Evolutionary conservation across 129 eudicot genomes (phyloP).

Genomic region (Kitagawia praeruptora): DNA sequence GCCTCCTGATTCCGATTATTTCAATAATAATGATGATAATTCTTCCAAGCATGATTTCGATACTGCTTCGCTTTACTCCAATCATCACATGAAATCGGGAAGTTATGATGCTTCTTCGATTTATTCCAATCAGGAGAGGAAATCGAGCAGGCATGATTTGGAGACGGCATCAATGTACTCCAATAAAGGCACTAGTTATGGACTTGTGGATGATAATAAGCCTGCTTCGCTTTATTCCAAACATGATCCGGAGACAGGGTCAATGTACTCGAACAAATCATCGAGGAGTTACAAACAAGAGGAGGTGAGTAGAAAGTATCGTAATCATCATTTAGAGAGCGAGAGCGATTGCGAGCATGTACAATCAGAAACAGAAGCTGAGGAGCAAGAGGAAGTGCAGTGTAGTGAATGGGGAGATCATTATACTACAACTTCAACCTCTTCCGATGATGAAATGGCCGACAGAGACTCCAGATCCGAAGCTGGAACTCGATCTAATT

Average conservation of each 20-base stretch:
- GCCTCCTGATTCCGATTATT: slow-evolving; percentile 75
- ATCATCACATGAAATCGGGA: slow-evolving; percentile 11
- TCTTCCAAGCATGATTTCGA: slow-evolving; percentile 15
- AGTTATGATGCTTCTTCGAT: slow-evolving; percentile 28
- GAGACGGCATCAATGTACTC: slow-evolving; percentile 29
- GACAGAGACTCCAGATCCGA: slow-evolving; percentile 66
- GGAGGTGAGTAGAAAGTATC: neutral
- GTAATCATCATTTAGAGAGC: slow-evolving; percentile 24
- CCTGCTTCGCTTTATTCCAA: slow-evolving; percentile 33
- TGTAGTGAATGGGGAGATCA: slow-evolving; percentile 97
- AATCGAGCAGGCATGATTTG: neutral
- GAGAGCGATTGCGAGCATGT: slow-evolving; percentile 27
- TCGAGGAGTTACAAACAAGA: no score
- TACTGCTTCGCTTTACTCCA: slow-evolving; percentile 28
- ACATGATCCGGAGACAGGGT: slow-evolving; percentile 4
- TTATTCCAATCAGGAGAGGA: slow-evolving; percentile 25
- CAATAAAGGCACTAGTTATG: neutral
- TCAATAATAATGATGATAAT: slow-evolving; percentile 23
- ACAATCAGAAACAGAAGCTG: slow-evolving; percentile 43
- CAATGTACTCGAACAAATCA: slow-evolving; percentile 22
- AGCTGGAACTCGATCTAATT: slow-evolving; percentile 47
- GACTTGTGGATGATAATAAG: slow-evolving; percentile 16
- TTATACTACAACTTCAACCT: slow-evolving; percentile 52
- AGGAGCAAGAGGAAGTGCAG: slow-evolving; percentile 82
- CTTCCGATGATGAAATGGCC: slow-evolving; percentile 40